phyloP scores from a whole-genome alignment of 345 rosid species.

The Lepidium didymum region DNA sequence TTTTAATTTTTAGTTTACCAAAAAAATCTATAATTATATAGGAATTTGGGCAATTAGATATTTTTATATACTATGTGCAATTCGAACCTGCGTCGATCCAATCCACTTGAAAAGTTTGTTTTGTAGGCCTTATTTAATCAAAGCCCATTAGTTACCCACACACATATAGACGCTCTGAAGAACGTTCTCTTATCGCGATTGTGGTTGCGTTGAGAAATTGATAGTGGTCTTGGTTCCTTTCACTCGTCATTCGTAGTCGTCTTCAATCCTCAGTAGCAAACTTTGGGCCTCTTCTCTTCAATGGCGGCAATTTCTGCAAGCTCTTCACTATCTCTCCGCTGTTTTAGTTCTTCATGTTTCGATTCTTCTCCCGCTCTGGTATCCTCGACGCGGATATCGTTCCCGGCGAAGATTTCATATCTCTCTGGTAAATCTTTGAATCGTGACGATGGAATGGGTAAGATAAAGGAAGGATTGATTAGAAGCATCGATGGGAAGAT shows the following conservation, averaged over 20 bases:
- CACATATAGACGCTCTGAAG: background rate
- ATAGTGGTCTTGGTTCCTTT: background rate
- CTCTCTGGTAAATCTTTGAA: background rate
- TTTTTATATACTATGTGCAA: too few species aligned
- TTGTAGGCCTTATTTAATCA: background rate
- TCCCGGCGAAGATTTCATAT: slow-evolving; percentile 13
- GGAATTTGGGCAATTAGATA: too few species aligned
- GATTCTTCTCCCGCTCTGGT: slow-evolving; percentile 12
- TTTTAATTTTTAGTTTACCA: too few species aligned
- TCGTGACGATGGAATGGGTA: background rate
- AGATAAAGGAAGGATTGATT: slow-evolving; percentile 24
- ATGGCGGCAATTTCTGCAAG: slow-evolving; percentile 37
- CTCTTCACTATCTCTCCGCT: slow-evolving; percentile 5
- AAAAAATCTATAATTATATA: too few species aligned
- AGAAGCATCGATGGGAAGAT: slow-evolving; percentile 32
- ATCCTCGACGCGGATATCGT: slow-evolving; percentile 15
- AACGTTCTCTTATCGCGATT: background rate
- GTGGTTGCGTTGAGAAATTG: background rate
- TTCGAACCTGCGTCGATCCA: too few species aligned
- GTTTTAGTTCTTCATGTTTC: slow-evolving; percentile 4
- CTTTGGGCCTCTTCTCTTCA: background rate
- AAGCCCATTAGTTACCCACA: background rate
- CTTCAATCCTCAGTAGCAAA: slow-evolving; percentile 6
- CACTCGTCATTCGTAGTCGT: background rate
- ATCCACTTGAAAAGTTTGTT: background rate